Percentiles rank a stretch among this genome's conserved stretches.
phyloP scores from a whole-genome alignment of 73 alveolate genomes.

The Uronychia setigera region DNA sequence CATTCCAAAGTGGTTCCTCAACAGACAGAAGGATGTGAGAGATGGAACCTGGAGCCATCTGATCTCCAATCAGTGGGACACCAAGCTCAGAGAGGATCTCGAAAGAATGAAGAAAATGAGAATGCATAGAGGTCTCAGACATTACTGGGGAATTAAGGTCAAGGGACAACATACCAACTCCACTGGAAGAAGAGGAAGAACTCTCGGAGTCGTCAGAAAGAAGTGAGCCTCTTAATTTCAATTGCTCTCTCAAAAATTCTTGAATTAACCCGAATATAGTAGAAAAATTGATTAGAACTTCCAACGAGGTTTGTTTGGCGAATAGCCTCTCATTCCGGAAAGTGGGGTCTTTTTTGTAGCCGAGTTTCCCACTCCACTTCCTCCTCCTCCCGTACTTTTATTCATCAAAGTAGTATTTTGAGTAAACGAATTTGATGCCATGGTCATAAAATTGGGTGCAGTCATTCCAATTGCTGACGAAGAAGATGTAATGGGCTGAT shows the following conservation, averaged over 20 bases:
- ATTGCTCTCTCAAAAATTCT: neutral
- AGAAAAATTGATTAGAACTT: conserved; percentile 13
- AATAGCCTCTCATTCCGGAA: conserved; percentile 19
- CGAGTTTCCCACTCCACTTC: no score
- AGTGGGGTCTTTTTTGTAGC: neutral
- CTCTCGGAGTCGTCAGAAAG: conserved; percentile 98
- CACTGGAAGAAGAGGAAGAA: conserved; percentile 99
- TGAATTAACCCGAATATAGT: neutral
- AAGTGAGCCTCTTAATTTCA: conserved; percentile 57
- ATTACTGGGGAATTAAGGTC: conserved; percentile 97
- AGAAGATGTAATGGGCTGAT: neutral
- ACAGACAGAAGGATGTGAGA: conserved; percentile 95
- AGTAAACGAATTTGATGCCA: no score
- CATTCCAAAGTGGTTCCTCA: conserved; percentile 99
- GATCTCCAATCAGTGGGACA: conserved; percentile 93
- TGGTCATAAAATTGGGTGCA: no score
- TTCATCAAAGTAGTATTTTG: neutral
- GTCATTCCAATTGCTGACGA: no score
- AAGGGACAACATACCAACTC: conserved; percentile 99
- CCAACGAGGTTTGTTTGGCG: conserved; percentile 56
- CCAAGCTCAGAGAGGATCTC: conserved; percentile 97
- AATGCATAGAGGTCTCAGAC: conserved; percentile 98
- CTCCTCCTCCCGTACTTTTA: neutral
- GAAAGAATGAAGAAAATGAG: conserved; percentile 99
- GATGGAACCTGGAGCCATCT: conserved; percentile 93